Evolutionary conservation across 2,329 filamentous ascomycete genomes (phyloP).

Genomic region (Pseudocercospora musae): DNA sequence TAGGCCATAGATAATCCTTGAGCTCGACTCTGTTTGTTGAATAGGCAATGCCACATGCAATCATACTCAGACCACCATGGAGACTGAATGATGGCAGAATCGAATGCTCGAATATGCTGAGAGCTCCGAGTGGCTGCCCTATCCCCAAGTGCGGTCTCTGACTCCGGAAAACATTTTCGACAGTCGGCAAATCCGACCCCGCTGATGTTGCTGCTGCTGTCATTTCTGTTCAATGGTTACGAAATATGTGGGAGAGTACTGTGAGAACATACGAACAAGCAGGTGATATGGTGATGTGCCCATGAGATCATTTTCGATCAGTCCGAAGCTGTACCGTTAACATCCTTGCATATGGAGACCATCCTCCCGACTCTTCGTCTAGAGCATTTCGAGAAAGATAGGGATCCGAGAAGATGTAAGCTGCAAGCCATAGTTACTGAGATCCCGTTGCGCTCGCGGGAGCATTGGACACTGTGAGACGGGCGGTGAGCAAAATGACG

Average conservation of each 20-base stretch:
- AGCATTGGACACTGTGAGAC: background rate
- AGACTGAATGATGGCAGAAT: slow-evolving; percentile 55
- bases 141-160: background rate
- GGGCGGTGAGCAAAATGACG: background rate
- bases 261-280: background rate
- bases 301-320: slow-evolving; percentile 11
- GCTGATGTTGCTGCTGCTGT: slow-evolving; percentile 10
- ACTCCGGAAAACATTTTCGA: slow-evolving; percentile 2
- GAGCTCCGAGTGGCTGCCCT: background rate
- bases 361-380: background rate
- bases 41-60: slow-evolving; percentile 52
- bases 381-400: background rate
- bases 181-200: slow-evolving; percentile 6
- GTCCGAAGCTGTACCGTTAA: slow-evolving; percentile 9
- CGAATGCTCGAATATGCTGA: slow-evolving; percentile 54
- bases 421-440: background rate
- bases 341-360: slow-evolving; percentile 4
- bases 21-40: slow-evolving; percentile 55
- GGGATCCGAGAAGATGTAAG: background rate
- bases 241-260: background rate
- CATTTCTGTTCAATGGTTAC: background rate
- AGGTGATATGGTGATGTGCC: background rate
- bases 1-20: slow-evolving; percentile 56
- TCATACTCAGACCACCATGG: slow-evolving; percentile 51
- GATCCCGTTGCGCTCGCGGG: background rate